A percentile compares a stretch with the other conserved stretches of the same genome.
Evolutionary conservation across 768 basidiomycete genomes (phyloP).

Genomic region (Tylopilus subfusipes): DNA sequence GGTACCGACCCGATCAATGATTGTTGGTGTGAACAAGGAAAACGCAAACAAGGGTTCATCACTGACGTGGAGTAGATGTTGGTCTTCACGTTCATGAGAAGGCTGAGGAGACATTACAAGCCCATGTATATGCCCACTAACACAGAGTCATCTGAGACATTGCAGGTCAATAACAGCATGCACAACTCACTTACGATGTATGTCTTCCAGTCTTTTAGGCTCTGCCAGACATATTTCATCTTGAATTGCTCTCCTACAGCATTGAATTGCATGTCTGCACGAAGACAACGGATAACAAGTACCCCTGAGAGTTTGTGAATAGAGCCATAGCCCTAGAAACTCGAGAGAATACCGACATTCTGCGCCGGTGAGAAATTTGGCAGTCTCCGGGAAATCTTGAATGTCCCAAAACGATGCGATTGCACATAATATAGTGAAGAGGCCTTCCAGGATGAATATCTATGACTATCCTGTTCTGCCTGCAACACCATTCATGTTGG

Average conservation of each 20-base stretch:
- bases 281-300: slow-evolving; percentile 61
- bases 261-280: slow-evolving; percentile 61
- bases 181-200: slow-evolving; percentile 57
- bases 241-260: slow-evolving; percentile 58
- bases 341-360: slow-evolving; percentile 45
- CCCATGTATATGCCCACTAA: slow-evolving; percentile 71
- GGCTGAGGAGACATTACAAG: slow-evolving; percentile 42
- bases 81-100: background rate
- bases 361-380: slow-evolving; percentile 61
- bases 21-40: slow-evolving; percentile 48
- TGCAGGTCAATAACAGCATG: slow-evolving; percentile 1
- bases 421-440: slow-evolving; percentile 59
- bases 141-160: background rate
- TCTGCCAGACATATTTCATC: slow-evolving; percentile 54
- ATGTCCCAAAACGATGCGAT: slow-evolving; percentile 67
- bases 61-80: slow-evolving; percentile 25
- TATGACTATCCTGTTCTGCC: slow-evolving; percentile 64
- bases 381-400: slow-evolving; percentile 74
- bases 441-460: slow-evolving; percentile 75
- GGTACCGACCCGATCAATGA: slow-evolving; percentile 47
- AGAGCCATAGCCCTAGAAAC: background rate
- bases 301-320: slow-evolving; percentile 38
- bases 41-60: slow-evolving; percentile 52
- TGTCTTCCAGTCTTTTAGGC: slow-evolving; percentile 69
- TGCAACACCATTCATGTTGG: slow-evolving; percentile 67